Evolutionary conservation across 2,329 filamentous ascomycete species (phyloP).

Genomic region (Epichloe coenophiala): DNA sequence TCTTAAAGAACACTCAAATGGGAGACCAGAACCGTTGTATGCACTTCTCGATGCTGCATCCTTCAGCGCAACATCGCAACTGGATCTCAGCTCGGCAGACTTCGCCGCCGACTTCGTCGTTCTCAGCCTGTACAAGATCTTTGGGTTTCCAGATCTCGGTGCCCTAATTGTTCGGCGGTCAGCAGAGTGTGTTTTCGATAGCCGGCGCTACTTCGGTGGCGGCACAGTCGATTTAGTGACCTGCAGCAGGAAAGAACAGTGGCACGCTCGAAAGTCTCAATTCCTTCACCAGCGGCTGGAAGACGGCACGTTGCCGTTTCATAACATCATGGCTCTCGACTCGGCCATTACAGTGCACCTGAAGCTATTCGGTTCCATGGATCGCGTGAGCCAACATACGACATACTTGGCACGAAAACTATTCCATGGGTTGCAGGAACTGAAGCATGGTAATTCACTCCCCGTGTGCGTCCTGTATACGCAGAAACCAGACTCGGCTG

Average conservation of each 20-base stretch:
- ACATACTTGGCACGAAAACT: constrained; percentile 48
- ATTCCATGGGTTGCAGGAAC: constrained; percentile 37
- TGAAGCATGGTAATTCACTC: constrained; percentile 57
- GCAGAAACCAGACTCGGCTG: constrained; percentile 8
- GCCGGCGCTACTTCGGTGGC: constrained; percentile 76
- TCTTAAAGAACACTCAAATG: constrained; percentile 23
- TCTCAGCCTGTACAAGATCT: constrained; percentile 93
- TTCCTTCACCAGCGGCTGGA: constrained; percentile 72
- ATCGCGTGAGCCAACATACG: constrained; percentile 57
- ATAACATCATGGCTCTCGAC: constrained; percentile 75
- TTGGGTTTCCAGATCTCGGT: constrained; percentile 86
- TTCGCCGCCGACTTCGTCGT: constrained; percentile 71
- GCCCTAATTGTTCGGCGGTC: constrained; percentile 69
- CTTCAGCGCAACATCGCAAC: constrained; percentile 59
- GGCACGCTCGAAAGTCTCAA: constrained; percentile 65
- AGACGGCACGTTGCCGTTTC: constrained; percentile 82
- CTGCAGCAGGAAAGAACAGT: constrained; percentile 55
- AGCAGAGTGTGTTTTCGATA: constrained; percentile 48
- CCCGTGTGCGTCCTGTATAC: constrained; percentile 56
- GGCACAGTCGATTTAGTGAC: constrained; percentile 89
- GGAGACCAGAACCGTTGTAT: constrained; percentile 28
- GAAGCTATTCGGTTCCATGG: constrained; percentile 59
- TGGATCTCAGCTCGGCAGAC: constrained; percentile 52
- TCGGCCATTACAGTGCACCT: constrained; percentile 57
- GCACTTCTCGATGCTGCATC: constrained; percentile 78